Percentiles rank a stretch among this genome's conserved stretches.
These are phyloP conservation scores for Silybum marianum DNA, from an alignment of 129 eudicot species.

Conservation along the genomic window DNA sequence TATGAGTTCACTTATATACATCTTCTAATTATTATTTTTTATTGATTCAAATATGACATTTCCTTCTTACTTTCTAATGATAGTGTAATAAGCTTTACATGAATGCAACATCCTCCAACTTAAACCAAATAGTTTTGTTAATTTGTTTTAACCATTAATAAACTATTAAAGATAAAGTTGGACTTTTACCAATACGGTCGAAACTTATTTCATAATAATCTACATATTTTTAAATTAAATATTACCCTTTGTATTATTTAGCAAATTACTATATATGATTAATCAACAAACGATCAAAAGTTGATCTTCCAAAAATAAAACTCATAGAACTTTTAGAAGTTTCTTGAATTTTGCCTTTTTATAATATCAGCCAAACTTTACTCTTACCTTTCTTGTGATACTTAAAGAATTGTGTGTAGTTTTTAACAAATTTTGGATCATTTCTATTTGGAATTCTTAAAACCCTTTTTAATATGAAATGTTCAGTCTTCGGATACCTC, in stretches of 20 bases:
- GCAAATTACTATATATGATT: not conserved
- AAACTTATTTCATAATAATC: not conserved
- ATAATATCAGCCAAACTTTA: not conserved
- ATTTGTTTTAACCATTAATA: not conserved
- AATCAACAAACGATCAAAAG: not conserved
- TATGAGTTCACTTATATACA: no score
- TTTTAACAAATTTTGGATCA: not conserved
- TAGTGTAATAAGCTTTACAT: no score
- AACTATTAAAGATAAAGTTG: not conserved
- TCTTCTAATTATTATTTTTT: no score
- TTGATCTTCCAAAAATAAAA: not conserved
- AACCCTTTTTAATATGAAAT: not conserved
- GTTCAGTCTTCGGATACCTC: conserved; percentile 8
- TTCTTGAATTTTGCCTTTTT: not conserved
- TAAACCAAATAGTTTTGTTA: not conserved
- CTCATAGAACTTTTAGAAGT: not conserved
- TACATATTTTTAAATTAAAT: not conserved
- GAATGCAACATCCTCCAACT: not conserved
- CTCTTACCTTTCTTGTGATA: not conserved
- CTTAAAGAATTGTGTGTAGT: not conserved
- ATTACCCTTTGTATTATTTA: not conserved
- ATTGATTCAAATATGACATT: no score
- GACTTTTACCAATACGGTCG: not conserved
- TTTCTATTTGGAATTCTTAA: conserved; percentile 1
- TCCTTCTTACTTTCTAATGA: no score